A percentile compares a stretch with the other conserved stretches of the same genome.
Conservation (phyloP, 257 asterid genomes). For the Phtheirospermum japonicum region DNA sequence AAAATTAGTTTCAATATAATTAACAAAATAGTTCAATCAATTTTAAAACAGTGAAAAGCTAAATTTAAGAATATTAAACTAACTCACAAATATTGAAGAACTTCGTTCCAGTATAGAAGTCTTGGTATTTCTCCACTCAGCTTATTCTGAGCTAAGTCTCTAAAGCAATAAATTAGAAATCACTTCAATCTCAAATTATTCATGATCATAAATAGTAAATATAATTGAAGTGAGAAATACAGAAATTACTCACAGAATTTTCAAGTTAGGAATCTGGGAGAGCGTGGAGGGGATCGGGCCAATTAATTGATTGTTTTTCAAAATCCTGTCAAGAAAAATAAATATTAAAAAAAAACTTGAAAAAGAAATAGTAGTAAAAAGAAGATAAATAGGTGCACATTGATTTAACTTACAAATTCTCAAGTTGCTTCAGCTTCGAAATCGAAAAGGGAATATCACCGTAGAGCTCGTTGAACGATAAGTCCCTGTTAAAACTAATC, state of each 20-base stretch:
- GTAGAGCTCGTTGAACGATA: slow-evolving; percentile 78
- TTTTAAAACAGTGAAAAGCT: background rate
- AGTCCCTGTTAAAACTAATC: slow-evolving; percentile 50
- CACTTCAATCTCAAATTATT: background rate
- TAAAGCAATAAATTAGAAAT: slow-evolving; percentile 24
- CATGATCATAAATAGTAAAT: background rate
- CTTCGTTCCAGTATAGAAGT: slow-evolving; percentile 93
- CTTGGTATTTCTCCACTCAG: slow-evolving; percentile 95
- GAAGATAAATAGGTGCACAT: background rate
- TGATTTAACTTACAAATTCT: slow-evolving; percentile 48
- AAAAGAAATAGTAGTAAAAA: background rate
- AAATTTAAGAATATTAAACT: background rate
- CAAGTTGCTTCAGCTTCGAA: slow-evolving; percentile 91
- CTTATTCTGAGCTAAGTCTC: slow-evolving; percentile 92
- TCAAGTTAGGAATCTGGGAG: slow-evolving; percentile 94
- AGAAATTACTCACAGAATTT: slow-evolving; percentile 63
- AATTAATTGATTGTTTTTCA: slow-evolving; percentile 75
- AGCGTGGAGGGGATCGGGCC: slow-evolving; percentile 97
- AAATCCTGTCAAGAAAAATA: slow-evolving; percentile 38
- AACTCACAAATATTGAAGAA: slow-evolving; percentile 86
- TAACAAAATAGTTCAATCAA: background rate
- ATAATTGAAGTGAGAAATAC: background rate
- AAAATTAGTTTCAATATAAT: background rate
- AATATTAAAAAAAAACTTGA: background rate
- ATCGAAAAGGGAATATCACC: slow-evolving; percentile 95